These are phyloP conservation scores for Uronychia setigera DNA, from an alignment of 73 alveolate species.

Conservation along the genomic window DNA sequence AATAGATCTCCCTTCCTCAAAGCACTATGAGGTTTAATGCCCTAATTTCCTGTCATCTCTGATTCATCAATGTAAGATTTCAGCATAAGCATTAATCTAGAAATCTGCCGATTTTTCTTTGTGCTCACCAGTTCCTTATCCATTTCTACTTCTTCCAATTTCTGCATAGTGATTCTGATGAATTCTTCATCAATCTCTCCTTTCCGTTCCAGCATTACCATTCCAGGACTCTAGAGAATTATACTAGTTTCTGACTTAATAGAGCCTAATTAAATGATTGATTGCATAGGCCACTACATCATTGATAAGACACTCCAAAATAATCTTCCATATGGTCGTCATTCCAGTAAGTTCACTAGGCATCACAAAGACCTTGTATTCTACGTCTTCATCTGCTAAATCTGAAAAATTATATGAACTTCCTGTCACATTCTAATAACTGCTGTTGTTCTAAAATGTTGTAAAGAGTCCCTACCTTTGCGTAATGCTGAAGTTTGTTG, in stretches of 20 bases:
- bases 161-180: conserved; percentile 21
- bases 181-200: conserved; percentile 53
- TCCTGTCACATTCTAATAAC: conserved; percentile 7
- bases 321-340: conserved; percentile 65
- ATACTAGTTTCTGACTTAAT: not conserved
- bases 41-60: conserved; percentile 80
- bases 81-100: conserved; percentile 25
- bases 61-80: conserved; percentile 71
- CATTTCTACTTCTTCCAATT: conserved; percentile 10
- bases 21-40: conserved; percentile 64
- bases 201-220: conserved; percentile 2
- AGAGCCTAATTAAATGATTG: conserved; percentile 55
- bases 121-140: conserved; percentile 20
- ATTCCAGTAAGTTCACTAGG: conserved; percentile 65
- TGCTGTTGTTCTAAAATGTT: conserved; percentile 28
- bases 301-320: conserved; percentile 40
- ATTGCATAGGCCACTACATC: conserved; percentile 56
- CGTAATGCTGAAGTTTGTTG: not conserved
- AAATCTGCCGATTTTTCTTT: not conserved
- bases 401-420: conserved; percentile 33
- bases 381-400: conserved; percentile 51
- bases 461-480: not conserved
- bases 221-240: not conserved
- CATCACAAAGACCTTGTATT: conserved; percentile 26
- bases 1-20: conserved; percentile 5